Base-by-base conservation (phyloP, 805 yeast species). In the Hanseniaspora taiwanica region DNA sequence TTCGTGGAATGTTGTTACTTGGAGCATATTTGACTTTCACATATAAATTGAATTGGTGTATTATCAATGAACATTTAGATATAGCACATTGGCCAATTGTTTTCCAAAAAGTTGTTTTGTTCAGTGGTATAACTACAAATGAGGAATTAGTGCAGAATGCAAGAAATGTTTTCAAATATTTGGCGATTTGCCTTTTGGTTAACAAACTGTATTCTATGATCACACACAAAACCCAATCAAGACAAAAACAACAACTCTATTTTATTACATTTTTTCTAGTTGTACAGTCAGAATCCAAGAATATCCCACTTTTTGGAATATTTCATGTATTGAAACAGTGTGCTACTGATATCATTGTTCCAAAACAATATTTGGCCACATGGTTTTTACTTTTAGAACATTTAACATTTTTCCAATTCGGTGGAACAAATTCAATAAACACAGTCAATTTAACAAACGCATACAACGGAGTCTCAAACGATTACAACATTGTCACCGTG, bases 381-480 rank as follows among this genome's bases (percentile, higher is more conserved):
- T 25, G 29, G 29, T 25, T 25, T 25, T 25, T 25, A 25, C 55
- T 80, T 18, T 47, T 85, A 37, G 93, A 85, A 54, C 78, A 84
- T 48, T 63, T 85, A 33, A 63, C 86, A 0, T 91, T 89, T 55
- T 91, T 83, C 62, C 82, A 83, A 17, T 68, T 81, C 55, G 97
- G 97, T 0, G 84, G 83, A 38, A 86, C 97, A 0, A 91, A 91
- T 53, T 84, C 95, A 31, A 68, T 91, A 48, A 89, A 96, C 0
- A 80, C 96, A 0, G 77, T 91, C 18, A 96, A 89, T 51, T 66
- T 91, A 19, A 75, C 94, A 0, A 87, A 89, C 55, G 87, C 96
- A 0, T 91, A 91, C 58, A 89, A 89, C 54, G 98, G 98, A 0
- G 66, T 87, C 6, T 59, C 74, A 1, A 54, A 49, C 23, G 69